These are phyloP conservation scores for Teratosphaeria destructans DNA, from an alignment of 2,329 filamentous ascomycete genomes.

Conservation along the genomic window DNA sequence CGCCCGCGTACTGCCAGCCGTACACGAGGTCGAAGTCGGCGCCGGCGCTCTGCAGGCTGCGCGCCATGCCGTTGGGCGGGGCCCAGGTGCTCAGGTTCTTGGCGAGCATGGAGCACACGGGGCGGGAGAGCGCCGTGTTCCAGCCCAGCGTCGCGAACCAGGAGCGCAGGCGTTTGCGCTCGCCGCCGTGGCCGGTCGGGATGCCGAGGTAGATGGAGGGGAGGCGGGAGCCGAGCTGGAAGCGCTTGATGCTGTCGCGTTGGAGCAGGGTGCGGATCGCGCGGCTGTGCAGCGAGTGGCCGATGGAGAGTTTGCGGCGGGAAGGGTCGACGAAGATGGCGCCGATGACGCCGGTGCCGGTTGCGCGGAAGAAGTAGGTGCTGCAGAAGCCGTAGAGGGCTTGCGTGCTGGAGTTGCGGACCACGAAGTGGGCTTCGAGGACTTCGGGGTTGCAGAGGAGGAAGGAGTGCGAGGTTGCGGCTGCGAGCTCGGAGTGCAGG, in stretches of 20 bases:
- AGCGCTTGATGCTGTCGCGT: conserved; percentile 60
- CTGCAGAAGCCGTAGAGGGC: conserved; percentile 87
- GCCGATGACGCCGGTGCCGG: conserved; percentile 64
- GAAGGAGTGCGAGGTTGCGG: conserved; percentile 64
- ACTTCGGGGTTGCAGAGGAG: conserved; percentile 60
- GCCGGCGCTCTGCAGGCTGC: conserved; percentile 60
- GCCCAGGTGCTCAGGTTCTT: conserved; percentile 62
- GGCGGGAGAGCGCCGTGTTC: conserved; percentile 58
- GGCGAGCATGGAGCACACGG: conserved; percentile 63
- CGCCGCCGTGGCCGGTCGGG: conserved; percentile 53
- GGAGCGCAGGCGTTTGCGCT: conserved; percentile 51
- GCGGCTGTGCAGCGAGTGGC: conserved; percentile 76
- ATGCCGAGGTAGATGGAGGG: conserved; percentile 83
- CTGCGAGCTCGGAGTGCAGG: conserved; percentile 57
- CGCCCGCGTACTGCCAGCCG: conserved; percentile 63
- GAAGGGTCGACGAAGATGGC: conserved; percentile 82
- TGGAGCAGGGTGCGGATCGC: conserved; percentile 68
- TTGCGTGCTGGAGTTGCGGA: conserved; percentile 85
- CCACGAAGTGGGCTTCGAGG: conserved; percentile 78
- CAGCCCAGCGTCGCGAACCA: conserved; percentile 91
- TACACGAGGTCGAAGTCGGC: conserved; percentile 77
- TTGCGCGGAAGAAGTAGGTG: conserved; percentile 68
- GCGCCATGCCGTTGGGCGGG: conserved; percentile 65
- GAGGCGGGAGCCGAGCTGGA: conserved; percentile 71
- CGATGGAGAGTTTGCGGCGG: conserved; percentile 80